A percentile compares a stretch with the other conserved stretches of the same genome.
These are phyloP conservation scores for Hansenula lynferdii DNA, from an alignment of 1,139 yeast genomes.

Conservation along the genomic window DNA sequence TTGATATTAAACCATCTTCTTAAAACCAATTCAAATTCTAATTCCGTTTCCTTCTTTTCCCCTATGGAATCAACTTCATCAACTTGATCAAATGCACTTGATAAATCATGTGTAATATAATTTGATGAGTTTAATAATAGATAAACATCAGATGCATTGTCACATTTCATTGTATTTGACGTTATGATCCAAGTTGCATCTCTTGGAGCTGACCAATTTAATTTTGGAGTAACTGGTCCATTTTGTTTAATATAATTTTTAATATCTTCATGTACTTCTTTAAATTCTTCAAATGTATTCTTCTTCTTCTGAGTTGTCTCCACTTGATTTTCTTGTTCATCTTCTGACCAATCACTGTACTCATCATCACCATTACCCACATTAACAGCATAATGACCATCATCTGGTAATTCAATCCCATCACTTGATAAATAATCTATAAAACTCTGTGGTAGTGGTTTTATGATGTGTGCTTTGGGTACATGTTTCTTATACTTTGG, in stretches of 20 bases:
- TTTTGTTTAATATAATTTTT: conserved; percentile 35
- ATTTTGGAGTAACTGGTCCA: conserved; percentile 75
- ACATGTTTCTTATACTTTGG: conserved; percentile 43
- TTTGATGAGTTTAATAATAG: conserved; percentile 80
- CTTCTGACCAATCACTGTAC: conserved; percentile 72
- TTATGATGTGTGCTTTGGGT: conserved; percentile 50
- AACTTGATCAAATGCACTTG: conserved; percentile 56
- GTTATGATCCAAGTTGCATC: conserved; percentile 92
- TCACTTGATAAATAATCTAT: conserved; percentile 69
- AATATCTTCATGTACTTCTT: conserved; percentile 53
- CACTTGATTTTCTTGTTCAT: conserved; percentile 25
- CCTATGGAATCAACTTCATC: conserved; percentile 17
- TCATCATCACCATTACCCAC: conserved; percentile 52
- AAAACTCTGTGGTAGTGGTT: conserved; percentile 64
- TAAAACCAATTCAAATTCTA: conserved; percentile 59
- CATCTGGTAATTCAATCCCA: conserved; percentile 64
- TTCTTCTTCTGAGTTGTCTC: conserved; percentile 12
- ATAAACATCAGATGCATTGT: conserved; percentile 67
- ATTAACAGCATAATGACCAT: conserved; percentile 34
- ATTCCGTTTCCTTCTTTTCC: conserved; percentile 13
- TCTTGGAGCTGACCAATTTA: conserved; percentile 96
- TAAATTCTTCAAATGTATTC: conserved; percentile 42
- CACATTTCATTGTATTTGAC: conserved; percentile 70
- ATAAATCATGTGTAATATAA: conserved; percentile 80
- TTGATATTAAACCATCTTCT: conserved; percentile 78